phyloP scores from a whole-genome alignment of 768 basidiomycete species.

The Scleroderma citrinum region DNA sequence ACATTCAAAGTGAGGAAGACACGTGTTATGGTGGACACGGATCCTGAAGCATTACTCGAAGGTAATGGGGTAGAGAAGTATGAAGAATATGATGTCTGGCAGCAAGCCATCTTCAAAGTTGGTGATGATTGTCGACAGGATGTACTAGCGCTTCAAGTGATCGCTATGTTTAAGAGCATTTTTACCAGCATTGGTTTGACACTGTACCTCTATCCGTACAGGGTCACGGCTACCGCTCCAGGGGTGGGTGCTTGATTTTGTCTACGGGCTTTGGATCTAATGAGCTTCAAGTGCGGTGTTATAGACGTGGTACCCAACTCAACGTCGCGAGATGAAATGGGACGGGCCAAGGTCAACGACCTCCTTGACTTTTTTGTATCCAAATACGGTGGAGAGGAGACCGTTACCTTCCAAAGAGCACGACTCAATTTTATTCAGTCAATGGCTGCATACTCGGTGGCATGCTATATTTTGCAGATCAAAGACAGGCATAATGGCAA shows the following conservation, averaged over 20 bases:
- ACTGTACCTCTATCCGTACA: constrained; percentile 90
- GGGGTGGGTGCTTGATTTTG: constrained; percentile 54
- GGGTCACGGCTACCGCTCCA: constrained; percentile 94
- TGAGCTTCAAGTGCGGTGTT: constrained; percentile 75
- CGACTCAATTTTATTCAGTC: constrained; percentile 96
- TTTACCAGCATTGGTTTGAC: constrained; percentile 85
- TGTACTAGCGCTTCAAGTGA: constrained; percentile 92
- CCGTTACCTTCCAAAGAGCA: constrained; percentile 85
- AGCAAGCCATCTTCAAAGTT: constrained; percentile 99
- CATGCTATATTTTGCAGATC: constrained; percentile 96
- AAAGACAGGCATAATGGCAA: constrained; percentile 99
- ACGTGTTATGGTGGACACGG: constrained; percentile 53
- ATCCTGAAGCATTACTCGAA: constrained; percentile 71
- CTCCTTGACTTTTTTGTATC: constrained; percentile 89
- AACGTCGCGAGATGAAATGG: constrained; percentile 99
- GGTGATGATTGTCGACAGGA: constrained; percentile 99
- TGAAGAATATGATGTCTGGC: constrained; percentile 85
- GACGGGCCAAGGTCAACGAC: constrained; percentile 95
- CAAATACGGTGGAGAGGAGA: constrained; percentile 89
- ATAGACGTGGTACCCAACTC: constrained; percentile 98
- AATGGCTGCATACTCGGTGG: constrained; percentile 98
- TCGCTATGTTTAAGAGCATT: constrained; percentile 99
- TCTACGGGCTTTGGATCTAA: neutral
- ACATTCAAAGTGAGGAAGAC: constrained; percentile 98
- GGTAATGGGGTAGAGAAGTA: constrained; percentile 52